Base-by-base conservation (phyloP, 768 basidiomycete genomes). In the Xanthoconium purpureum region DNA sequence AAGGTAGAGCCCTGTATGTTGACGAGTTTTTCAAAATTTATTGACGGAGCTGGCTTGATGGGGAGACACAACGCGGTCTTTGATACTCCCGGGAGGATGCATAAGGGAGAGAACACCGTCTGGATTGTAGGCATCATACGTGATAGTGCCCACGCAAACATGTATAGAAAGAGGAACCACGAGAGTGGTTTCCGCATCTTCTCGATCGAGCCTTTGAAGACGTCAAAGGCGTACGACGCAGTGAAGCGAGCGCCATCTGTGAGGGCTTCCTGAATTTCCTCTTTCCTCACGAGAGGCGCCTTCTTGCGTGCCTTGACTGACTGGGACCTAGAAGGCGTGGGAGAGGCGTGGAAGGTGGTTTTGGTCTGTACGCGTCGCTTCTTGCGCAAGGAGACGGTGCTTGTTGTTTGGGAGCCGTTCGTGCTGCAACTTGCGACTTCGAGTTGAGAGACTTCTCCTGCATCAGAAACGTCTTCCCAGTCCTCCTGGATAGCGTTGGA, bases 21-120 rank as follows among this genome's bases (percentile, higher is more conserved):
- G 35, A 84, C 72, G 15, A 91, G 76, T 42, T 72, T 73, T 1
- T 84, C 81, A 67, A 84, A 91, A 67, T 89, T 82, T 0, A 84
- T 79, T 51, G 70, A 64, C 2, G 79, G 75, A 9, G 35, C 30
- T 1, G 56, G 55, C 29, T 48, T 47, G 11, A 49, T 43, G 18
- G 61, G 61, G 17, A 54, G 40, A 63, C 86, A 89, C 42, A 85
- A 56, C 5, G 64, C 40, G 17, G 74, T 75, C 42, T 70, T 75
- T 9, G 82, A 83, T 33, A 89, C 66, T 15, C 80, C 77, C 3
- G 89, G 89, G 14, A 90, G 39, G 46, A 77, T 70, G 69, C 89
- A 91, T 1, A 89, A 47, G 0, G 89, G 88, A 3, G 76, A 65
- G 53, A 87, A 73, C 0, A 78, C 77, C 5, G 70, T 64, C n/a